Evolutionary conservation across 192 early-diverging fungal genomes (phyloP).

Genomic region (Dimargaris xerosporica): DNA sequence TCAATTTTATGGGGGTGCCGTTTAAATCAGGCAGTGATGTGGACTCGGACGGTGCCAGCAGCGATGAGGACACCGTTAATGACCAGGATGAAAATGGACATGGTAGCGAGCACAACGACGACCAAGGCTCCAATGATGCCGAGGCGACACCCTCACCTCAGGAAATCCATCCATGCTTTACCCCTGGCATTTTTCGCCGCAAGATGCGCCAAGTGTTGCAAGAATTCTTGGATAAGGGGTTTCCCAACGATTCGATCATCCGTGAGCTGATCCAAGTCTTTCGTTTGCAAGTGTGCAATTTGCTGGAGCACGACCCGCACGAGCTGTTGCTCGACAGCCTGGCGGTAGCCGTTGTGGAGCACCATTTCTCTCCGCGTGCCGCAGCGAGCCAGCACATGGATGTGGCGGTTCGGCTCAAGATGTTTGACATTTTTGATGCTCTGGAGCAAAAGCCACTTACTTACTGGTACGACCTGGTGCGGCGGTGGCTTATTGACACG

Average conservation of each 20-base stretch:
- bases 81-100: slow-evolving; percentile 14
- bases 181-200: slow-evolving; percentile 36
- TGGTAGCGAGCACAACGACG: too few relatives aligned
- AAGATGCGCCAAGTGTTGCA: slow-evolving; percentile 41
- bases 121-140: too few relatives aligned
- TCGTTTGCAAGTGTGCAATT: slow-evolving; percentile 23
- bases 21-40: slow-evolving; percentile 17
- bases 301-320: slow-evolving; percentile 42
- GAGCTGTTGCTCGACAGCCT: slow-evolving; percentile 28
- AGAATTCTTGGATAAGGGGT: slow-evolving; percentile 25
- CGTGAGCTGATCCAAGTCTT: slow-evolving; percentile 20
- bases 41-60: slow-evolving; percentile 15
- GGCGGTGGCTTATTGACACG: slow-evolving; percentile 37
- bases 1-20: slow-evolving; percentile 51
- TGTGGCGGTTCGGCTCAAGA: slow-evolving; percentile 29
- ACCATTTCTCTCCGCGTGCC: slow-evolving; percentile 33
- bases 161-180: slow-evolving; percentile 29
- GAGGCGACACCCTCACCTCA: not conserved
- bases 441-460: slow-evolving; percentile 28
- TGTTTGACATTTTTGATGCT: slow-evolving; percentile 37
- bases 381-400: slow-evolving; percentile 19
- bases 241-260: not conserved
- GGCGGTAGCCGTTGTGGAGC: slow-evolving; percentile 30
- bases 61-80: slow-evolving; percentile 13
- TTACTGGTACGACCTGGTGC: slow-evolving; percentile 37